A percentile compares a stretch with the other conserved stretches of the same genome.
These are phyloP conservation scores for Collariella sp. DNA, from an alignment of 495 filamentous ascomycete genomes.

Conservation along the genomic window DNA sequence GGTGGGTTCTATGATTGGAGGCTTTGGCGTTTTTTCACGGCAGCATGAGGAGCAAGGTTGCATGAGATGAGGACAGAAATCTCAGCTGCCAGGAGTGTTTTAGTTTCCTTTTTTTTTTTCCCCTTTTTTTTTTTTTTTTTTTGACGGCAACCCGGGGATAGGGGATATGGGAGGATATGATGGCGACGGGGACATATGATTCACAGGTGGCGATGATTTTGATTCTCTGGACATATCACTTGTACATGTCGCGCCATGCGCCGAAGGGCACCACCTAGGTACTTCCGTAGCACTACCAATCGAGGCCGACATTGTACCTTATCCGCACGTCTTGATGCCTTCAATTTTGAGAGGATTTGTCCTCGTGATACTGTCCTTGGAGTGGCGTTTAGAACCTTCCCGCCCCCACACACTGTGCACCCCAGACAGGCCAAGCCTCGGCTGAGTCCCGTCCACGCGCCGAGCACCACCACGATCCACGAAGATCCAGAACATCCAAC, in stretches of 20 bases:
- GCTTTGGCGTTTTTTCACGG: conserved; percentile 28
- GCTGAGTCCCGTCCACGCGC: too few relatives aligned
- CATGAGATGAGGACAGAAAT: conserved; percentile 18
- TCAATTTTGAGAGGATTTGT: background rate
- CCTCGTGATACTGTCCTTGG: background rate
- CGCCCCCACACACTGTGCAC: too few relatives aligned
- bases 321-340: background rate
- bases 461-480: too few relatives aligned
- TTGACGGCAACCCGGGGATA: conserved; percentile 8
- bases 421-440: too few relatives aligned
- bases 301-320: conserved; percentile 3
- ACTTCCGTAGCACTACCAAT: conserved; percentile 1
- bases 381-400: background rate
- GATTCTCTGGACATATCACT: conserved; percentile 38
- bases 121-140: too few relatives aligned
- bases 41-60: conserved; percentile 31
- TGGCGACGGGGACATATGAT: conserved; percentile 26
- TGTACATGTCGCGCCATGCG: conserved; percentile 14
- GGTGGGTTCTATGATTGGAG: conserved; percentile 11
- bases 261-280: background rate
- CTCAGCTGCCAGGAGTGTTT: conserved; percentile 18
- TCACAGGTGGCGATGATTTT: conserved; percentile 22
- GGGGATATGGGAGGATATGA: conserved; percentile 16
- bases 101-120: too few relatives aligned
- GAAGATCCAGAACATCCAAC: too few relatives aligned